Evolutionary conservation across 208 protist genomes (phyloP).

Genomic region (Novymonas esmeraldas): DNA sequence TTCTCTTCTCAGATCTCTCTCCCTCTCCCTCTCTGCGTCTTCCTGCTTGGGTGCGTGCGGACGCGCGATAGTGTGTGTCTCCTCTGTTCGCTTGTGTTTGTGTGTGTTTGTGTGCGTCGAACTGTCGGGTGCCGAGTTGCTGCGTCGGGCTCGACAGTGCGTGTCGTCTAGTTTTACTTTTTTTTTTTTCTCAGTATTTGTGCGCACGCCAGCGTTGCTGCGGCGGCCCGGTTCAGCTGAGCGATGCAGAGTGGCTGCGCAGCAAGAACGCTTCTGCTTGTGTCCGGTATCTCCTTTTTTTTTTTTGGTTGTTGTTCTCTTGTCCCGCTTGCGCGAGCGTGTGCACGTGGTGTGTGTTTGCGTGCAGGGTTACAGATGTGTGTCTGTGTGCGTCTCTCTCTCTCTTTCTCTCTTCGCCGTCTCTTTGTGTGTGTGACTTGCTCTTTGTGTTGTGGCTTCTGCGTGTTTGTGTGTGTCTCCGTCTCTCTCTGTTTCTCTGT

Average conservation of each 20-base stretch:
- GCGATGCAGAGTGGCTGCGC: too few relatives aligned
- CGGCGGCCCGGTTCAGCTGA: too few relatives aligned
- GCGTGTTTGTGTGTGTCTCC: background rate
- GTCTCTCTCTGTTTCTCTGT: too few relatives aligned
- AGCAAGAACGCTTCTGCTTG: too few relatives aligned
- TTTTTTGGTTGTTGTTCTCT: background rate
- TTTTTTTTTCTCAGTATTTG: background rate
- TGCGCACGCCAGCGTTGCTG: too few relatives aligned
- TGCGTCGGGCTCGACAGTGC: too few relatives aligned
- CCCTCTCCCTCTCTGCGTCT: background rate
- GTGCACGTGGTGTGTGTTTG: background rate
- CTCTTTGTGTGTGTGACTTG: too few relatives aligned
- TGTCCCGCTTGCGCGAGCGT: background rate
- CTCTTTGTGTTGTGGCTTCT: background rate
- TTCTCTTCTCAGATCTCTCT: background rate
- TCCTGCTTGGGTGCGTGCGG: background rate
- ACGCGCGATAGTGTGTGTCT: background rate
- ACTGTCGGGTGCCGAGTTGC: too few relatives aligned
- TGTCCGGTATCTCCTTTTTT: too few relatives aligned
- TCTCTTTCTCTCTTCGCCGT: background rate
- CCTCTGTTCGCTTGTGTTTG: background rate
- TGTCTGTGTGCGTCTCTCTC: background rate
- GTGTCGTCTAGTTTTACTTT: background rate
- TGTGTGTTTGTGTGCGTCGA: too few relatives aligned
- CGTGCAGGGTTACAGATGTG: background rate